phyloP scores from a whole-genome alignment of 495 filamentous ascomycete genomes.

The Aspergillus steynii region DNA sequence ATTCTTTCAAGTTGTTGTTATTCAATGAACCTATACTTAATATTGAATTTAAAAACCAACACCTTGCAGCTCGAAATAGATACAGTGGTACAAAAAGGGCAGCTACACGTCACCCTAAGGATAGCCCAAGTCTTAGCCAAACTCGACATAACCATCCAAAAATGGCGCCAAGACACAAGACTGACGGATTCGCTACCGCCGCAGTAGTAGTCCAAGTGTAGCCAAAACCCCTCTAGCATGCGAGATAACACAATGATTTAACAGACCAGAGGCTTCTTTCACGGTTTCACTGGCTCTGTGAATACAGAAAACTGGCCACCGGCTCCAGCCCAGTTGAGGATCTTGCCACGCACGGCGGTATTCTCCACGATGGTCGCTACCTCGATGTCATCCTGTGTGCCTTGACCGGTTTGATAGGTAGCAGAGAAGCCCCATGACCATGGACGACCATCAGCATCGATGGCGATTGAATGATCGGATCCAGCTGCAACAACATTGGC shows the following conservation, averaged over 20 bases:
- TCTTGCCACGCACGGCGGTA: conserved; percentile 56
- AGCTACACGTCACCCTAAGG: too few species aligned
- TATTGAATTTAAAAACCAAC: too few species aligned
- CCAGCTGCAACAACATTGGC: conserved; percentile 47
- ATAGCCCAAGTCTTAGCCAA: neutral
- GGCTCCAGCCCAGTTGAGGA: conserved; percentile 57
- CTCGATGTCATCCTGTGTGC: conserved; percentile 56
- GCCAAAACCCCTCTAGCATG: neutral
- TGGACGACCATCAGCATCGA: conserved; percentile 57
- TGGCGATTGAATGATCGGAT: conserved; percentile 59
- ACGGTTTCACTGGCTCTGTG: conserved; percentile 29
- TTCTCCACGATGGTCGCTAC: conserved; percentile 60
- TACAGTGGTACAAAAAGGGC: too few species aligned
- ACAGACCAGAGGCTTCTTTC: conserved; percentile 4
- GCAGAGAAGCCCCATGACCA: conserved; percentile 65
- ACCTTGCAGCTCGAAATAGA: too few species aligned
- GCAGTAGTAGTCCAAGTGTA: too few species aligned
- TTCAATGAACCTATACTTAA: too few species aligned
- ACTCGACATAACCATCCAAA: neutral
- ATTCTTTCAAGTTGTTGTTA: too few species aligned
- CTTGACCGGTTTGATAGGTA: conserved; percentile 64
- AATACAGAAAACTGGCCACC: conserved; percentile 64
- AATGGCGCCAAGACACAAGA: conserved; percentile 8
- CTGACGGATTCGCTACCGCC: too few species aligned
- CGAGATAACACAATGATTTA: conserved; percentile 4